A percentile compares a stretch with the other conserved stretches of the same genome.
Conservation (phyloP, 1,139 yeast species). For the Blastobotrys proliferans region DNA sequence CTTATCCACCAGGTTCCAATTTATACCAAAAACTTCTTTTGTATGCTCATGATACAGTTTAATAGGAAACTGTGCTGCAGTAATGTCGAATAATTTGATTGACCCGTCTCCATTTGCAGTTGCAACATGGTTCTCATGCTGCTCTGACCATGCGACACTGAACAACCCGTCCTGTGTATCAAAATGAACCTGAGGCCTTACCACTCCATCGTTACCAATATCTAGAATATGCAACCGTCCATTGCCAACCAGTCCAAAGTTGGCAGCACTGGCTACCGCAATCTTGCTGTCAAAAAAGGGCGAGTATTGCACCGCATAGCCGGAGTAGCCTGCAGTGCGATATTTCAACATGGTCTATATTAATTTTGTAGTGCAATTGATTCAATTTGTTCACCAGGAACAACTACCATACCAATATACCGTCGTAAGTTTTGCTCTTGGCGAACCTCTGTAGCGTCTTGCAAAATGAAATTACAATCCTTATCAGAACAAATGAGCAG, state of each 20-base stretch:
- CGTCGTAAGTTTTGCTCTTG: conserved; percentile 23
- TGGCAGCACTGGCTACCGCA: conserved; percentile 88
- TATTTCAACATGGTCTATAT: conserved; percentile 56
- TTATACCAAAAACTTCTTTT: conserved; percentile 80
- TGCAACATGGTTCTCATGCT: conserved; percentile 79
- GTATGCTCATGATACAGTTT: conserved; percentile 74
- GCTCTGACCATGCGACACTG: conserved; percentile 86
- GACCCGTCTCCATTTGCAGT: conserved; percentile 91
- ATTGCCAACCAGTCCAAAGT: conserved; percentile 91
- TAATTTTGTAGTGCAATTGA: conserved; percentile 23
- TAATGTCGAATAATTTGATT: conserved; percentile 72
- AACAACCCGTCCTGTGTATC: conserved; percentile 93
- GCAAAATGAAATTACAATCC: conserved; percentile 31
- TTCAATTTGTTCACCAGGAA: conserved; percentile 32
- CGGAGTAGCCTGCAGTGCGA: conserved; percentile 78
- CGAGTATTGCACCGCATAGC: conserved; percentile 83
- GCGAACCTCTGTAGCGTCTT: conserved; percentile 33
- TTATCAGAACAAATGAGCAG: conserved; percentile 31
- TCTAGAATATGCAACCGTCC: conserved; percentile 72
- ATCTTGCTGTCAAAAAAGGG: conserved; percentile 86
- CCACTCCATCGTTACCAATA: conserved; percentile 61
- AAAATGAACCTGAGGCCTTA: conserved; percentile 55
- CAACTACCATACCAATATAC: conserved; percentile 34
- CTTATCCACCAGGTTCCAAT: conserved; percentile 85
- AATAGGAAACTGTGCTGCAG: conserved; percentile 60